phyloP scores from a whole-genome alignment of 495 filamentous ascomycete species.

The Aspergillus nanangensis region DNA sequence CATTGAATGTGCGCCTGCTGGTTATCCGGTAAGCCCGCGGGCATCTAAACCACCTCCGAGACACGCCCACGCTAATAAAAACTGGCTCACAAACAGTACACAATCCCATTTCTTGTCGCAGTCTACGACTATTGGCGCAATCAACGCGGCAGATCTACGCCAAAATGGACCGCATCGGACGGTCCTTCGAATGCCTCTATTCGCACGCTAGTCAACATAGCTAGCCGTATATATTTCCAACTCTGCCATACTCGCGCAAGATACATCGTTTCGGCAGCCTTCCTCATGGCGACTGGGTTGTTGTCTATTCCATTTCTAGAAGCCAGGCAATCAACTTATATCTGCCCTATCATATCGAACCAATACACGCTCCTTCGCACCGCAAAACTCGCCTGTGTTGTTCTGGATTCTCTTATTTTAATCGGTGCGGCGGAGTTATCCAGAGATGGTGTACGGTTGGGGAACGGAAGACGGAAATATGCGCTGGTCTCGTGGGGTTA shows the following conservation, averaged over 20 bases:
- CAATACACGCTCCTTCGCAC: conserved; percentile 19
- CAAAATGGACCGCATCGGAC: conserved; percentile 18
- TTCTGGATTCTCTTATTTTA: conserved; percentile 34
- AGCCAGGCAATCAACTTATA: conserved; percentile 39
- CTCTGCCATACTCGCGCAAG: conserved; percentile 24
- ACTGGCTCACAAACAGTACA: conserved; percentile 19
- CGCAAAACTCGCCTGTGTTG: conserved; percentile 20
- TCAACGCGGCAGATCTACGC: conserved; percentile 20
- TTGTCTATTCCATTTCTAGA: conserved; percentile 20
- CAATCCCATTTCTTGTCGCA: conserved; percentile 38
- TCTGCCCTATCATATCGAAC: conserved; percentile 36
- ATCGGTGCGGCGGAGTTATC: conserved; percentile 29
- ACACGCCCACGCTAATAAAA: conserved; percentile 1
- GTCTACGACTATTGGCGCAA: conserved; percentile 41
- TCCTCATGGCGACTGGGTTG: conserved; percentile 29
- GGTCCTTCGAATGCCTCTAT: conserved; percentile 13
- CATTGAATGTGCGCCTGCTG: conserved; percentile 35
- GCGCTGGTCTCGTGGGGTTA: conserved; percentile 27
- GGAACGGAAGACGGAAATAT: conserved; percentile 23
- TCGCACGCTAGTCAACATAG: conserved; percentile 15
- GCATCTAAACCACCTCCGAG: not conserved
- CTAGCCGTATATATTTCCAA: conserved; percentile 20
- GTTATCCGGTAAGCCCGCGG: conserved; percentile 33
- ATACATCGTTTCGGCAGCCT: conserved; percentile 30
- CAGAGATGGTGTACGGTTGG: conserved; percentile 10